Conservation (phyloP, 2,329 filamentous ascomycete genomes). For the Harringtonia aguacate region DNA sequence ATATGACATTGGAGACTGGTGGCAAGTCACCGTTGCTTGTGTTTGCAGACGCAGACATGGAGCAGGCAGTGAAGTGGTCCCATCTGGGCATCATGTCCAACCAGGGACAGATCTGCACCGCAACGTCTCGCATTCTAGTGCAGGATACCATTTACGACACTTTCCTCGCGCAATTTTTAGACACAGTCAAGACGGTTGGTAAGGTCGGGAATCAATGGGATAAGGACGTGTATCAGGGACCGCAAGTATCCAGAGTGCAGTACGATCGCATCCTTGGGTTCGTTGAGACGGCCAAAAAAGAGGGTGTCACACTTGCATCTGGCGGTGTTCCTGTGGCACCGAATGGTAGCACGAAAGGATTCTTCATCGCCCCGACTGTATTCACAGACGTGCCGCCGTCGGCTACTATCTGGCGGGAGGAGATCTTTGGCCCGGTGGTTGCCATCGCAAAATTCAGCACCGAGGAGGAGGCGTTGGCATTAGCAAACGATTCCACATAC, state of each 20-base stretch:
- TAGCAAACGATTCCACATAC: constrained; percentile 43
- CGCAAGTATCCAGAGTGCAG: constrained; percentile 51
- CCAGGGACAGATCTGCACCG: constrained; percentile 64
- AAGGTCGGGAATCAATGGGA: constrained; percentile 51
- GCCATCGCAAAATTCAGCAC: constrained; percentile 39
- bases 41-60: constrained; percentile 49
- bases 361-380: constrained; percentile 12
- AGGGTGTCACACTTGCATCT: neutral
- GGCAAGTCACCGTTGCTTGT: constrained; percentile 50
- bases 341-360: constrained; percentile 9
- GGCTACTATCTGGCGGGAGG: constrained; percentile 30
- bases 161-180: constrained; percentile 47
- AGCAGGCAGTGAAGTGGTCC: constrained; percentile 31
- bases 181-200: constrained; percentile 19
- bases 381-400: constrained; percentile 9
- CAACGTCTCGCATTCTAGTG: constrained; percentile 60
- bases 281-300: constrained; percentile 36
- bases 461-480: constrained; percentile 36
- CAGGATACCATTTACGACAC: constrained; percentile 44
- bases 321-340: neutral
- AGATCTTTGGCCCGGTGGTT: constrained; percentile 50
- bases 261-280: constrained; percentile 53
- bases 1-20: constrained; percentile 48
- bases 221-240: constrained; percentile 38
- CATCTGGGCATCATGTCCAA: constrained; percentile 48